Percentiles rank a stretch among this genome's conserved stretches.
Conservation (phyloP, 352 stramenopile species). For the Globisporangium paddicum region DNA sequence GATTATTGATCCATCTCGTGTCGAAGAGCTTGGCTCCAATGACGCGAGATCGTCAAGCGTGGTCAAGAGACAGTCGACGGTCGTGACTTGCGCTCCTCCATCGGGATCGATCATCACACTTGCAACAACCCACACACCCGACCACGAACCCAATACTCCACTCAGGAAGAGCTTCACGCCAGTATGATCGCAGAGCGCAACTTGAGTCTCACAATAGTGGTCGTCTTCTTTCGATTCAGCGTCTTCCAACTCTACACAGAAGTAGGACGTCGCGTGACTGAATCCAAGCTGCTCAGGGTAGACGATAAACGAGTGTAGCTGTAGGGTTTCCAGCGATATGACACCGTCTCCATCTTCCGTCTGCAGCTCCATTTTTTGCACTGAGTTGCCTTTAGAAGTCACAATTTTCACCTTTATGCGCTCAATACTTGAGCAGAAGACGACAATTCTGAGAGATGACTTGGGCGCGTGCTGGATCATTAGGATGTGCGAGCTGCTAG, state of each 20-base stretch:
- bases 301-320: slow-evolving; percentile 1
- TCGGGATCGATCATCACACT: slow-evolving; percentile 10
- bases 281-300: neutral
- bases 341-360: neutral
- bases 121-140: slow-evolving; percentile 33
- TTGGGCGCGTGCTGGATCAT: slow-evolving; percentile 1
- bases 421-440: neutral
- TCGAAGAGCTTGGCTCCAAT: neutral
- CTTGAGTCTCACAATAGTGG: slow-evolving; percentile 20
- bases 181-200: slow-evolving; percentile 25
- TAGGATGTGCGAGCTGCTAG: slow-evolving; percentile 1
- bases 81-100: neutral
- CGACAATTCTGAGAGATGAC: neutral
- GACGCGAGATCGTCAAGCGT: slow-evolving; percentile 6
- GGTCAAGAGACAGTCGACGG: slow-evolving; percentile 4
- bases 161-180: slow-evolving; percentile 35
- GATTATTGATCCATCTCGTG: neutral
- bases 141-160: slow-evolving; percentile 8
- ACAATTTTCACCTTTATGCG: neutral
- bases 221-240: neutral
- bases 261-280: neutral
- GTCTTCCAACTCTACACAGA: slow-evolving; percentile 1
- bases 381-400: neutral
- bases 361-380: neutral
- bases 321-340: neutral